Base-by-base conservation (phyloP, 768 basidiomycete species). In the Leccinum subgranulosum region DNA sequence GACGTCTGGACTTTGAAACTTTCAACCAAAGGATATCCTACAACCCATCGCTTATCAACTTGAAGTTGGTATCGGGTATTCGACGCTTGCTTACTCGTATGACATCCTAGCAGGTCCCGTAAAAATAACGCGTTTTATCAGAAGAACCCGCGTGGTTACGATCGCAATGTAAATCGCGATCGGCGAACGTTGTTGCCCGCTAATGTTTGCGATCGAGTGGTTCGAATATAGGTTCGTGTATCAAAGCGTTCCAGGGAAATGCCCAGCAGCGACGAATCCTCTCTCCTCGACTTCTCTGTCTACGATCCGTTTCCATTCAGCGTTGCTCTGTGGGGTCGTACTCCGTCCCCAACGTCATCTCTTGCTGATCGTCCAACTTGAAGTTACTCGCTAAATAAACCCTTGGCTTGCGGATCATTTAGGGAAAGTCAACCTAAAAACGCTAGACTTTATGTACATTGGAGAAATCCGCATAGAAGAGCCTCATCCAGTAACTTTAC, bases 111-210 rank as follows among this genome's bases (percentile, higher is more conserved):
- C 54, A 86, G 85, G 82, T 83, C 84, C 1, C 76, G 80, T 17
- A 85, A 87, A 68, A 86, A 86, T 3, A 39, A 39, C 0, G 15
- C 60, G 83, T 87, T n/a, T 84, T 11, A 31, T 84, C 12, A 82
- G 80, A 11, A 85, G 86, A 62, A 86, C 84, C 4, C 86, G 85
- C 12, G 84, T 85, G 0, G 76, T 84, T 2, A 82, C 81, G 1
- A 77, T 84, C 4, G 85, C 82, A 1, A 79, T 83, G 77, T 86
- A 86, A 64, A 85, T 87, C 49, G 81, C 81, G 9, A 78, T 86
- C 11, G 84, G 84, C 12, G 36, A 82, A 86, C 59, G 72, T 83
- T 34, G 85, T 83, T 3, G 83, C 84, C 17, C 36, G 80, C 85
- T 43, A 77, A 79, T 48, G 84, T 77, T 72, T 77, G 4, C 5